These are phyloP conservation scores for Macrolepiota albuminosa DNA, from an alignment of 768 basidiomycete species.

Conservation along the genomic window DNA sequence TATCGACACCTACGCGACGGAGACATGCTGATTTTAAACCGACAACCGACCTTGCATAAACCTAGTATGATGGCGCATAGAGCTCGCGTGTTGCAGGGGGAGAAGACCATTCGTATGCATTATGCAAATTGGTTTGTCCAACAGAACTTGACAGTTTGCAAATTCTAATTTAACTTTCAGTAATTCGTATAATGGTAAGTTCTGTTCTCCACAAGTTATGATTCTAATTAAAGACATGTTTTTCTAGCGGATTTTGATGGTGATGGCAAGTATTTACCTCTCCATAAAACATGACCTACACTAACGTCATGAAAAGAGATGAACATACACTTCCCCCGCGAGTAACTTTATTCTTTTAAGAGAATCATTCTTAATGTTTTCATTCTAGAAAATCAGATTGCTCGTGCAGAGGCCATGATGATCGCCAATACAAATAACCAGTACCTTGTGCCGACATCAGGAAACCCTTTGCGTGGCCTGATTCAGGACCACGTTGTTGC, in stretches of 20 bases:
- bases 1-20: slow-evolving; percentile 93
- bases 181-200: slow-evolving; percentile 93
- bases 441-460: slow-evolving; percentile 98
- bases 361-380: background rate
- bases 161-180: slow-evolving; percentile 32
- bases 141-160: background rate
- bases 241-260: slow-evolving; percentile 84
- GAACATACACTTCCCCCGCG: slow-evolving; percentile 99
- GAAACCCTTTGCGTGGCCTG: slow-evolving; percentile 93
- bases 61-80: slow-evolving; percentile 99
- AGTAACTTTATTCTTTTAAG: slow-evolving; percentile 24
- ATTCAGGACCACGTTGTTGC: slow-evolving; percentile 99
- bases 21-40: slow-evolving; percentile 92
- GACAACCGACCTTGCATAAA: slow-evolving; percentile 97
- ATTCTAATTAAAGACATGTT: background rate
- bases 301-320: slow-evolving; percentile 59
- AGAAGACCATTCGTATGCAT: slow-evolving; percentile 99
- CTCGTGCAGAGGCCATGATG: slow-evolving; percentile 88
- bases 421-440: slow-evolving; percentile 99
- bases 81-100: slow-evolving; percentile 86
- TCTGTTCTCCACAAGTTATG: background rate
- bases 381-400: slow-evolving; percentile 81
- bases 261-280: slow-evolving; percentile 51
- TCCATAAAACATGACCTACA: background rate
- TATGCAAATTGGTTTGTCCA: slow-evolving; percentile 91